These are phyloP conservation scores for Mycena galericulata DNA, from an alignment of 768 basidiomycete genomes.

Conservation along the genomic window DNA sequence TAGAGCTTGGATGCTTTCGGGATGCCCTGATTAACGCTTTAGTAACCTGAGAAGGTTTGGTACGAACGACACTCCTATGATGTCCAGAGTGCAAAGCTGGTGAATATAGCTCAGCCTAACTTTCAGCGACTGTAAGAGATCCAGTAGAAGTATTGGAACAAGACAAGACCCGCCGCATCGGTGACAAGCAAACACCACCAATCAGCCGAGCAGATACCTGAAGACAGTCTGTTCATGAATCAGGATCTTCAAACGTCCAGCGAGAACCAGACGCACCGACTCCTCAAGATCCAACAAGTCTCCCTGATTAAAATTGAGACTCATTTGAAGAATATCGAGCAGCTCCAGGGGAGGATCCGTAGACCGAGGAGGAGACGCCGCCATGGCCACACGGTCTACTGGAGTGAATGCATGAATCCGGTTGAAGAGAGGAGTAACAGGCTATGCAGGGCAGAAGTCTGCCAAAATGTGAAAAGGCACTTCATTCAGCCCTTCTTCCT, in stretches of 20 bases:
- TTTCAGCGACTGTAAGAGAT: conserved; percentile 72
- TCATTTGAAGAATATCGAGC: conserved; percentile 68
- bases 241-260: background rate
- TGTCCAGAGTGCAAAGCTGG: conserved; percentile 77
- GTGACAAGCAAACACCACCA: conserved; percentile 88
- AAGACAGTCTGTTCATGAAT: conserved; percentile 57
- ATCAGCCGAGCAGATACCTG: conserved; percentile 86
- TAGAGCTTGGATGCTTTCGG: conserved; percentile 84
- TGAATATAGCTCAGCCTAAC: conserved; percentile 89
- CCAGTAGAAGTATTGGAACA: conserved; percentile 2
- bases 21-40: conserved; percentile 71
- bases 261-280: conserved; percentile 44
- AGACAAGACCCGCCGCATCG: conserved; percentile 74
- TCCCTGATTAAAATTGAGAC: conserved; percentile 53
- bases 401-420: too few relatives aligned
- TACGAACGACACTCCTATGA: conserved; percentile 76
- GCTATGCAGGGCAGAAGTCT: too few relatives aligned
- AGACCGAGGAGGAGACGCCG: too few relatives aligned
- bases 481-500: too few relatives aligned
- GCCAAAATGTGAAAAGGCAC: too few relatives aligned
- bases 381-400: too few relatives aligned
- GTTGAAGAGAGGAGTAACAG: too few relatives aligned
- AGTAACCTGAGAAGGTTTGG: conserved; percentile 78
- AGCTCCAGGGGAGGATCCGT: conserved; percentile 77
- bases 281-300: conserved; percentile 51